Evolutionary conservation across 2,329 filamentous ascomycete genomes (phyloP), one percentile per base, ranked within the genome.

Genomic region (Lasiodiplodia theobromae): DNA sequence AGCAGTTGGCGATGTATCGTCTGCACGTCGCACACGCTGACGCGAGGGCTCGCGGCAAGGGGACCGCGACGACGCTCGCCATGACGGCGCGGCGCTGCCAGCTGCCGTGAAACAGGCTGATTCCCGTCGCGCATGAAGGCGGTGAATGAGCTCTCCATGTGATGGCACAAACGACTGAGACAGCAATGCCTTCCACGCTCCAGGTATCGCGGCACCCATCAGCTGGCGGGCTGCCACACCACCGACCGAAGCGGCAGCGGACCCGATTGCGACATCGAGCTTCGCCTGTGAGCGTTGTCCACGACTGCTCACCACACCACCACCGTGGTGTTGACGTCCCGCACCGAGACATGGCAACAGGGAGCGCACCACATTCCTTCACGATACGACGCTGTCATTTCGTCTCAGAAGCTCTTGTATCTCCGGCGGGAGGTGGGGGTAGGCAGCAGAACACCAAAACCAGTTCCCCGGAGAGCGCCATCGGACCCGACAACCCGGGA

Each of bases 41-140:
- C 31, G 56, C 52, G 53, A 67, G 53, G 52, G 40, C 38, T 31
- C 21, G 40, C 54, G 40, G 66, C 57, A 68, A 68, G 66, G 66
- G 47, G 57, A 63, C 47, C 34, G 47, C n/a, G 28, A 23, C 34
- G 21, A 23, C 34, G 31, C 38, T 66, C n/a, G 58, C 58, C 40
- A 51, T 64, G 60, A 64, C 60, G 44, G 44, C 21, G 49, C 63
- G 34, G 51, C 51, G 63, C 31, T 38, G 51, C 51, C 63, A 37
- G 54, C 40, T 58, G 66, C 66, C 34, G 66, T 68, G 66, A 47
- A 54, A 53, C 66, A 52, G 63, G 44, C 52, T 52, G 51, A 56
- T 66, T 66, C 51, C 63, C 51, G 63, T 66, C 63, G 63, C 63
- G 63, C 63, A 66, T 66, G 63, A 63, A 63, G 57, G 56, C 66